Base-by-base conservation (phyloP, 2,329 filamentous ascomycete genomes). In the Colletotrichum truncatum region DNA sequence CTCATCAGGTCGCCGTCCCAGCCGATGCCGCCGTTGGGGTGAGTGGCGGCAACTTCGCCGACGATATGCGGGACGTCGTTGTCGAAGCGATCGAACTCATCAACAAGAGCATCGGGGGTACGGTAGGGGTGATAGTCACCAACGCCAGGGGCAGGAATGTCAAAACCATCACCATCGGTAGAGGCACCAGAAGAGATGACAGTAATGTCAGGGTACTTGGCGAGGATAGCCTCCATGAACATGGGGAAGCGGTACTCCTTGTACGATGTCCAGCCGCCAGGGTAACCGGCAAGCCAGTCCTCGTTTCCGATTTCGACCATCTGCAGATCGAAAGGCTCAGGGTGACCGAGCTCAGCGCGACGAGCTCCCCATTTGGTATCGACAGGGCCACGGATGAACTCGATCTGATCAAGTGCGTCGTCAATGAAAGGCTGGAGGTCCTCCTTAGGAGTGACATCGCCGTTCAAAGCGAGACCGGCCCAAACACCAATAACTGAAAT, bases 271-370 rank as follows among this genome's bases (percentile, higher is more conserved):
- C 80, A 84, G 4, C 84, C 80, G 0, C 72, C 70, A 2, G 81
- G 78, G 5, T 82, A 84, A 4, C 81, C 81, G 25, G 80, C 82
- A 4, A 90, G 82, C 79, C 85, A 86, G 70, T 92, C 89, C 73
- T 92, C 89, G 73, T 92, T 91, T 64, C 90, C 89, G 43, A 91
- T 77, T 75, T 91, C 89, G 58, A 91, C 86, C 69, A 85, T 89
- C 10, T 84, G 79, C 51, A 92, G 80, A 28, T 73, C 78, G 77
- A 87, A 91, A 0, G 89, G 89, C 64, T 87, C 81, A 0, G 87
- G 82, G 69, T 90, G 85, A 4, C 89, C 89, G 3, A 89, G 80
- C 43, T 83, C 76, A 6, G 87, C 87, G 16, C 89, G 86, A 6
- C 83, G 75, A 4, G 83, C 80, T 12, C 89, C 89, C 79, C 85